Evolutionary conservation across 371 early-diverging fungal genomes (phyloP), one percentile per base, ranked within the genome.

Genomic region (Mortierella sp.): DNA sequence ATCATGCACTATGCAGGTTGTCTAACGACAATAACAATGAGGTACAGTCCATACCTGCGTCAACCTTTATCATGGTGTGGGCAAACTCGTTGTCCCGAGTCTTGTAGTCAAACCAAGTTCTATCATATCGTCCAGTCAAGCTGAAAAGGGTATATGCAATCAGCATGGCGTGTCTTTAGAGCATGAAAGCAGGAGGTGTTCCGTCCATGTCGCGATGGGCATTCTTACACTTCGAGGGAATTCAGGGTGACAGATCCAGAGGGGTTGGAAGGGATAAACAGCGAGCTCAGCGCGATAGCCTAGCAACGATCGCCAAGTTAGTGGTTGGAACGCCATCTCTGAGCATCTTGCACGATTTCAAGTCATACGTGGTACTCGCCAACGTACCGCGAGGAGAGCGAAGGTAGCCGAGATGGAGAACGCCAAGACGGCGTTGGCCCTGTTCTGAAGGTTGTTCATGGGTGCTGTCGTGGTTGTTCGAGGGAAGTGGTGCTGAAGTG

Each of bases 401-500:
- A 86, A 86, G 45, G 88, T 48, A 25, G 88, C 90, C 22, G 89
- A 86, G 54, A 90, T 63, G 41, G 90, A 85, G 83, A 88, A 89
- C 3, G 93, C 90, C 57, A 88, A 78, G 6, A 91, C 82, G 39
- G 89, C 87, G 78, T 88, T 92, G 48, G 81, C 82, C 44, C 92
- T 85, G 64, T 85, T 84, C 55, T 82, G 80, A 39, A 87, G 63
- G 63, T 80, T 84, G 72, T 85, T 82, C 90, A 90, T 90, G 41
- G 41, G 12, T 41, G 3, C 16, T 41, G 47, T 41, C 21, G 51
- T 29, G 17, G 14, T 24, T 12, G 8, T 16, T 29, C 1, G 45
- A 17, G 19, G 40, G 39, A 37, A 41, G 31, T 43, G 44, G 8
- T 60, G 46, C 12, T 8, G 12, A 13, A 29, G 50, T 4, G 29